Base-by-base conservation (phyloP, 2,329 filamentous ascomycete genomes). In the Ophiocordyceps unilateralis region DNA sequence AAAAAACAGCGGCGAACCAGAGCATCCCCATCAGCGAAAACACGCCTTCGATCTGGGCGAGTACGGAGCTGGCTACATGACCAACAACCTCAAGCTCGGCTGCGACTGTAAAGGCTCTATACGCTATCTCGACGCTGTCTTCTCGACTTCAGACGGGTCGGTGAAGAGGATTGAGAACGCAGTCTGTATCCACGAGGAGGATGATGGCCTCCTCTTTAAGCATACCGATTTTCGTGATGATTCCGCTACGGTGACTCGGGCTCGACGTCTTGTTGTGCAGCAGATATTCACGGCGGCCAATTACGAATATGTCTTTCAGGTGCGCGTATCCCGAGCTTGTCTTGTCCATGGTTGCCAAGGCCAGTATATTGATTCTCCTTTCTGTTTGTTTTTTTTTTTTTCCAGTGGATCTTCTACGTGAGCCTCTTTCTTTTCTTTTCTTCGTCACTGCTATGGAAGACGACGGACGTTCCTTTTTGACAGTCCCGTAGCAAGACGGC, bases 341-440 rank as follows among this genome's bases (percentile, higher is more conserved):
- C n/a, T n/a, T n/a, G n/a, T n/a, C n/a, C n/a, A n/a, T n/a, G n/a
- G n/a, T n/a, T n/a, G n/a, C n/a, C n/a, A n/a, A n/a, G n/a, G n/a
- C n/a, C n/a, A n/a, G n/a, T n/a, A n/a, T n/a, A 10, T 19, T 19
- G 10, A 17, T n/a, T 9, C 32, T 15, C 23, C 23, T 26, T 26
- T 26, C 11, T 34, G n/a, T 5, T 15, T n/a, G n/a, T n/a, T 34
- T 34, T 14, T n/a, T 5, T 5, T 34, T 17, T 8, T 4, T 23
- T 23, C 10, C 81, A 89, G 66, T 93, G 85, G 86, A 81, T 87
- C 51, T 87, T 93, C 65, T 84, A 89, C 59, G 61, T 63, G 52
- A 50, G 57, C 21, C 11, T 22, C 45, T 7, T 20, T 9, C 15
- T 4, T 5, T 15, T 20, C 11, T 12, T 12, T 15, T 32, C 28